phyloP scores from a whole-genome alignment of 331 rosid genomes.

The Dryas integrifolia region DNA sequence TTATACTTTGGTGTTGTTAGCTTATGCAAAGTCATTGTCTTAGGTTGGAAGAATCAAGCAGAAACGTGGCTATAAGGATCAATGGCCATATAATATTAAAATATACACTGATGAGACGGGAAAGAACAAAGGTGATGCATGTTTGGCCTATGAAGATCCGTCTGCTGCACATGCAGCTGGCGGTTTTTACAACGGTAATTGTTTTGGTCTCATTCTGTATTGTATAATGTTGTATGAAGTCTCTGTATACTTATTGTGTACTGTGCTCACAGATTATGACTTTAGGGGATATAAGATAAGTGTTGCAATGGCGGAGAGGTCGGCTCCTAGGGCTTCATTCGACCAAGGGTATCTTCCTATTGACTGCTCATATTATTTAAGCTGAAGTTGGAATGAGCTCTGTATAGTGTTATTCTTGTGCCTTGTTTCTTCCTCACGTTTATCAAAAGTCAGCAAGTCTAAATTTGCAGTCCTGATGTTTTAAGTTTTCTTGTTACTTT shows the following conservation, averaged over 20 bases:
- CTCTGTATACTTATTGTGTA: conserved; percentile 18
- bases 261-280: conserved; percentile 61
- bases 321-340: conserved; percentile 80
- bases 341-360: conserved; percentile 66
- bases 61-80: conserved; percentile 97
- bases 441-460: not conserved
- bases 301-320: conserved; percentile 93
- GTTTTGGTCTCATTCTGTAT: conserved; percentile 2
- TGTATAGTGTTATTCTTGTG: not conserved
- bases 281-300: conserved; percentile 80
- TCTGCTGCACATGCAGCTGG: conserved; percentile 97
- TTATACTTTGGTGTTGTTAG: not conserved
- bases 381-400: not conserved
- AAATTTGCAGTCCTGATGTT: not conserved
- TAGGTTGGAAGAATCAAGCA: conserved; percentile 98
- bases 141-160: conserved; percentile 93
- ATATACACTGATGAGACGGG: conserved; percentile 88
- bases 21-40: conserved; percentile 2
- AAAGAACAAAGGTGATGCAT: conserved; percentile 89
- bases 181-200: conserved; percentile 75
- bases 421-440: not conserved
- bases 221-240: not conserved
- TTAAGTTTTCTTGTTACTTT: not conserved
- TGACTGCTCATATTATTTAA: not conserved
- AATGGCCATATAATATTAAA: conserved; percentile 96